phyloP scores from a whole-genome alignment of 495 filamentous ascomycete genomes.

The Penicillium pulvis region DNA sequence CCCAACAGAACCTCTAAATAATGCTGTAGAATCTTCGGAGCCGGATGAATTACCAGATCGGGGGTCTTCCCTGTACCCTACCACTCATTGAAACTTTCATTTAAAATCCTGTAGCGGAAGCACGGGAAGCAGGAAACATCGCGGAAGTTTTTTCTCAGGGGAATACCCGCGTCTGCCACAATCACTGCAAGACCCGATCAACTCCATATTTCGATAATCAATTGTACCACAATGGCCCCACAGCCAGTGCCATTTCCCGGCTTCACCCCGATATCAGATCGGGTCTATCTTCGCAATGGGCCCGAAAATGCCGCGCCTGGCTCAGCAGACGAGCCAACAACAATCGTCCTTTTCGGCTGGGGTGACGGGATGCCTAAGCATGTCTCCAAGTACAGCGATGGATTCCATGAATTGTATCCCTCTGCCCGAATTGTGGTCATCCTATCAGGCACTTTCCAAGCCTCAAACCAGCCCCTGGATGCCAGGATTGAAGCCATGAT shows the following conservation, averaged over 20 bases:
- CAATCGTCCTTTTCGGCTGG: conserved; percentile 52
- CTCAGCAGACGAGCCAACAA: conserved; percentile 27
- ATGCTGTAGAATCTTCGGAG: no score
- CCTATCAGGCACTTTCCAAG: conserved; percentile 49
- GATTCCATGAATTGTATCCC: conserved; percentile 53
- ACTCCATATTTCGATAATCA: neutral
- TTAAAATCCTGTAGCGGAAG: neutral
- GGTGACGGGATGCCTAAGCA: conserved; percentile 55
- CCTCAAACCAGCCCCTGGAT: conserved; percentile 43
- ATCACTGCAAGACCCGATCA: neutral
- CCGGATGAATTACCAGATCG: conserved; percentile 2
- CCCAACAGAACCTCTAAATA: conserved; percentile 7
- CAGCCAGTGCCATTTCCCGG: conserved; percentile 30
- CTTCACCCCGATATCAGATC: conserved; percentile 29
- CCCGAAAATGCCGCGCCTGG: conserved; percentile 20
- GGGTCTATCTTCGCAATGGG: conserved; percentile 31
- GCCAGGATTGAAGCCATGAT: conserved; percentile 48
- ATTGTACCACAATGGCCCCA: conserved; percentile 23
- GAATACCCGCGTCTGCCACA: neutral
- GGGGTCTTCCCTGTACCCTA: neutral
- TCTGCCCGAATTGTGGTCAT: conserved; percentile 47
- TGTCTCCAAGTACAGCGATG: conserved; percentile 56
- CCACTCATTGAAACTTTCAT: neutral
- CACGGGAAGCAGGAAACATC: neutral
- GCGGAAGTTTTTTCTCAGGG: neutral